A percentile compares a stretch with the other conserved stretches of the same genome.
These are phyloP conservation scores for Wickerhamiella cacticola DNA, from an alignment of 805 yeast species.

Conservation along the genomic window DNA sequence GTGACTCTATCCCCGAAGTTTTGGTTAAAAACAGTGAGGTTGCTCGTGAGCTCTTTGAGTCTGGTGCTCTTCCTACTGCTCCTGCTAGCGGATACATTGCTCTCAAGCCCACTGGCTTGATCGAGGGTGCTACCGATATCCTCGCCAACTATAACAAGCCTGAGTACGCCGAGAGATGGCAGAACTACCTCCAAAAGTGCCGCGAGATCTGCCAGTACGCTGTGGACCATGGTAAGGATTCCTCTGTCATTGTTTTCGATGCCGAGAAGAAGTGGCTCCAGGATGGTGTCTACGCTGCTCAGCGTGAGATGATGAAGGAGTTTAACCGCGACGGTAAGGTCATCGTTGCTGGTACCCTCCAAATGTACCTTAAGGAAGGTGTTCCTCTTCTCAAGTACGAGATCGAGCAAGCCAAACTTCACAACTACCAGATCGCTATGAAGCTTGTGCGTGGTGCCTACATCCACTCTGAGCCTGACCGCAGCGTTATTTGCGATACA, in stretches of 20 bases:
- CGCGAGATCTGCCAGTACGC: slow-evolving; percentile 46
- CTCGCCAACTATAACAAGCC: slow-evolving; percentile 49
- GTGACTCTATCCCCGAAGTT: slow-evolving; percentile 53
- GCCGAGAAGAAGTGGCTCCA: slow-evolving; percentile 87
- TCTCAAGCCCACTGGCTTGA: slow-evolving; percentile 83
- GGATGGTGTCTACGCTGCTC: slow-evolving; percentile 82
- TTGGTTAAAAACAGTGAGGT: slow-evolving; percentile 45
- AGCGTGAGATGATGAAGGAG: slow-evolving; percentile 61
- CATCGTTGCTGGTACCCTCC: slow-evolving; percentile 81
- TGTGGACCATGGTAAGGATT: slow-evolving; percentile 30
- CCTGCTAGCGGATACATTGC: slow-evolving; percentile 90
- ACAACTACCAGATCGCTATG: slow-evolving; percentile 63
- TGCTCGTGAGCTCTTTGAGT: slow-evolving; percentile 19
- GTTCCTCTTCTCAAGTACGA: slow-evolving; percentile 50
- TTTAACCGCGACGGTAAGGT: slow-evolving; percentile 52
- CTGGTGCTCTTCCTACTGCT: slow-evolving; percentile 39
- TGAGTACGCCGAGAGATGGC: slow-evolving; percentile 40
- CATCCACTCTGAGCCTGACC: slow-evolving; percentile 72
- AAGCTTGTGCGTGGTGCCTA: slow-evolving; percentile 94
- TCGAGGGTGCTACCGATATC: slow-evolving; percentile 62
- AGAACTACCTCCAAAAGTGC: slow-evolving; percentile 53
- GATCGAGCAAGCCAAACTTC: slow-evolving; percentile 45
- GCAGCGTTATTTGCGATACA: slow-evolving; percentile 60
- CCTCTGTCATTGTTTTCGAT: slow-evolving; percentile 61
- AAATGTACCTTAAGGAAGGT: slow-evolving; percentile 75